Evolutionary conservation across 2,329 filamentous ascomycete genomes (phyloP), one percentile per base, ranked within the genome.

Genomic region (Epichloe typhina): DNA sequence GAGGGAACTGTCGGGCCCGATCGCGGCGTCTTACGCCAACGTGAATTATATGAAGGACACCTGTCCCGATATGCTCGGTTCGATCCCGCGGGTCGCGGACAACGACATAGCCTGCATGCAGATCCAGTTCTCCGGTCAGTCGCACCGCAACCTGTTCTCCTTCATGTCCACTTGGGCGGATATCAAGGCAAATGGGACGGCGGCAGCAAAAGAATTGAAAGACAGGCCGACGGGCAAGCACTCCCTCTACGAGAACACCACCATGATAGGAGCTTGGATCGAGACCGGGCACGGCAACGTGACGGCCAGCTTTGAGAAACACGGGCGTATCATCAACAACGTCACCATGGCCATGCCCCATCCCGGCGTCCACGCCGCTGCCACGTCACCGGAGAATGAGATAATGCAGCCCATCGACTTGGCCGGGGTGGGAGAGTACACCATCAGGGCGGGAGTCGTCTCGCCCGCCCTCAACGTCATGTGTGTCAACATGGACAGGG

Each of bases 341-440:
- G 79, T 88, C 26, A 86, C 83, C 0, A 72, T 90, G 56, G 84
- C 85, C 0, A 83, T 90, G 75, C 87, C 87, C 0, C 87, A 93
- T 58, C 72, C 81, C 4, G 70, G 83, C 0, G 73, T 93, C 0
- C 80, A 84, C 36, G 65, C 71, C 12, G 86, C 86, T 0, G 81
- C 83, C 0, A 75, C 71, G 8, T 71, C 83, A 56, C 65, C 72
- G 0, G 62, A 66, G 8, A 91, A 91, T 58, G 63, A 67, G 0
- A 86, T 93, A 33, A 65, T 86, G 8, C 86, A 91, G 57, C 86
- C 87, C 0, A 70, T 73, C 6, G 77, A 82, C 19, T 68, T 82
- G 11, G 73, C 69, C 1, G 84, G 84, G 0, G 72, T 86, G 8
- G 86, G 85, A 11, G 77, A 83, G 46, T 90, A 88, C 62, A 71